These are phyloP conservation scores for Talinum fruticosum DNA, from an alignment of 148 eudicot genomes.

Conservation along the genomic window DNA sequence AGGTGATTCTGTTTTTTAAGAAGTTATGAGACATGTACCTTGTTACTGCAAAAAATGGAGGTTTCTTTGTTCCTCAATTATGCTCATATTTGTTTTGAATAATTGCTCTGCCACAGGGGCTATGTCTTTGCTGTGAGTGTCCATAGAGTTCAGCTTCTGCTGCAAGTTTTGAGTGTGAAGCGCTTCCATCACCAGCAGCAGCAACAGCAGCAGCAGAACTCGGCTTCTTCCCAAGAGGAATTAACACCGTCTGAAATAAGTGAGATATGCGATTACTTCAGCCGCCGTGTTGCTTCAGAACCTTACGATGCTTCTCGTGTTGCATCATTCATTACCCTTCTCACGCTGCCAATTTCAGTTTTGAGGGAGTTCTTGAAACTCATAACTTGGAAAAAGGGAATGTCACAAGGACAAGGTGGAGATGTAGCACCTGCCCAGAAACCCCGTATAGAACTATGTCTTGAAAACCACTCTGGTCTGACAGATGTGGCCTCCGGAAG, in stretches of 20 bases:
- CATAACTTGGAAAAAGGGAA: conserved; percentile 87
- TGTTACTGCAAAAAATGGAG: neutral
- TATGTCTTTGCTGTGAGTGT: conserved; percentile 98
- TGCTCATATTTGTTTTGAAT: neutral
- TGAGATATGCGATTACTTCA: conserved; percentile 94
- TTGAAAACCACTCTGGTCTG: conserved; percentile 84
- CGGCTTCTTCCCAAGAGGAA: conserved; percentile 67
- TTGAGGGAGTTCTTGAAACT: conserved; percentile 87
- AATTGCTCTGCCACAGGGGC: conserved; percentile 50
- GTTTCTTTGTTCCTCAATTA: neutral
- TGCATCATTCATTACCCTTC: conserved; percentile 94
- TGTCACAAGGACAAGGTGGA: conserved; percentile 83
- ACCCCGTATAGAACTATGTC: conserved; percentile 89
- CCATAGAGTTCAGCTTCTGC: conserved; percentile 95
- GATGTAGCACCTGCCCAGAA: conserved; percentile 81
- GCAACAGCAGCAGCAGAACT: conserved; percentile 66
- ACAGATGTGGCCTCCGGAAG: conserved; percentile 62
- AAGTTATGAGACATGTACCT: neutral
- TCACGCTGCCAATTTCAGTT: conserved; percentile 88
- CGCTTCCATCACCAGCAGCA: conserved; percentile 89
- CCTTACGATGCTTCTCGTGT: conserved; percentile 99
- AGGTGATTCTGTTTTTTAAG: neutral
- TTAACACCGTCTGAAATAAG: conserved; percentile 78
- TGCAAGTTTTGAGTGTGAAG: conserved; percentile 90
- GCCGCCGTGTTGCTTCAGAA: conserved; percentile 96